Evolutionary conservation across 345 rosid species (phyloP).

Genomic region (Gossypium raimondii): DNA sequence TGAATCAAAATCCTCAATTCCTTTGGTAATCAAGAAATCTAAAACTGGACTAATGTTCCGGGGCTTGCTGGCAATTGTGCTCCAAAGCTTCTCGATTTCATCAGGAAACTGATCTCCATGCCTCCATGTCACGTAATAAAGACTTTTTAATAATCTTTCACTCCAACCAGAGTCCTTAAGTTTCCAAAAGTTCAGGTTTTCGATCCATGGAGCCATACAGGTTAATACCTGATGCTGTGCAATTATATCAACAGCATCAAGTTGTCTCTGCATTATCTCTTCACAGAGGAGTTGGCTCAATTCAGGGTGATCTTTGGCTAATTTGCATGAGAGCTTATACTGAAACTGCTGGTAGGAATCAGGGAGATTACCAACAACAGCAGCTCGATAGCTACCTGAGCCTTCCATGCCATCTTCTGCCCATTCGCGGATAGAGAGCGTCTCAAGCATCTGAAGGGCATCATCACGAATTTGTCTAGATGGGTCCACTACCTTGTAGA

Average conservation of each 20-base stretch:
- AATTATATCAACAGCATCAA: conserved; percentile 97
- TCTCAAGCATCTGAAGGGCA: conserved; percentile 99
- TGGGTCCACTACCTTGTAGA: conserved; percentile 98
- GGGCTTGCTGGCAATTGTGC: conserved; percentile 98
- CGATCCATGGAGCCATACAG: conserved; percentile 99
- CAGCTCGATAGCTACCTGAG: conserved; percentile 92
- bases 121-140: conserved; percentile 96
- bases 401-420: conserved; percentile 91
- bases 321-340: conserved; percentile 92
- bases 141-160: conserved; percentile 91
- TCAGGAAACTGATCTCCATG: conserved; percentile 99
- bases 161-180: conserved; percentile 99
- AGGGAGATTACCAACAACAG: conserved; percentile 97
- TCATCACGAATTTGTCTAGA: conserved; percentile 98
- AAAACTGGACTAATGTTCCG: conserved; percentile 93
- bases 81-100: conserved; percentile 99
- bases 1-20: conserved; percentile 98
- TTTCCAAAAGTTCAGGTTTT: conserved; percentile 97
- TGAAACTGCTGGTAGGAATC: conserved; percentile 99
- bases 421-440: conserved; percentile 95
- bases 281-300: conserved; percentile 96
- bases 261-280: conserved; percentile 99
- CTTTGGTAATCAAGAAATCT: conserved; percentile 94
- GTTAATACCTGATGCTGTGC: conserved; percentile 99
- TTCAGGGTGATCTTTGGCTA: conserved; percentile 96